Evolutionary conservation across 331 rosid species (phyloP).

Genomic region (Erythrophleum ivorense): DNA sequence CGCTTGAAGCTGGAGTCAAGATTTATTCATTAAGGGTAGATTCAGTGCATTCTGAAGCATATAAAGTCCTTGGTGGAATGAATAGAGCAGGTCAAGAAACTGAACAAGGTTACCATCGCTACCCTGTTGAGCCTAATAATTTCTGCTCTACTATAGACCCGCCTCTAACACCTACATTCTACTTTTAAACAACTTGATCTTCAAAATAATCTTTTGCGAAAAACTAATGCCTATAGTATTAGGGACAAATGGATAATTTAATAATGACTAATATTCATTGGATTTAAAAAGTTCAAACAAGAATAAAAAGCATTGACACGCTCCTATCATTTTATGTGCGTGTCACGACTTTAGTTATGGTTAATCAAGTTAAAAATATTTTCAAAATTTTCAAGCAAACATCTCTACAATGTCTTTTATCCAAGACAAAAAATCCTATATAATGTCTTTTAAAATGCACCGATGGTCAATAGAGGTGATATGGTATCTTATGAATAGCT

Average conservation of each 20-base stretch:
- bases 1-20: constrained; percentile 97
- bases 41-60: constrained; percentile 95
- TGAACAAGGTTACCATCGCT: constrained; percentile 64
- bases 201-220: neutral
- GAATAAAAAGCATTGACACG: neutral
- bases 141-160: neutral
- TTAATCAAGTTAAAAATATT: neutral
- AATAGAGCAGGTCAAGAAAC: constrained; percentile 89
- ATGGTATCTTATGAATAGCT: constrained; percentile 5
- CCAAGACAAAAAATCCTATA: neutral
- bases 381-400: neutral
- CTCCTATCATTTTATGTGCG: neutral
- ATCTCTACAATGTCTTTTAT: neutral
- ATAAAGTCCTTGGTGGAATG: constrained; percentile 98
- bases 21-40: constrained; percentile 90
- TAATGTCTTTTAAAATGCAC: neutral
- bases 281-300: neutral
- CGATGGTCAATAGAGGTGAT: neutral
- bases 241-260: neutral
- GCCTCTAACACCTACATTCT: neutral
- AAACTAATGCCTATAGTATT: too few species aligned
- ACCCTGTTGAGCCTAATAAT: constrained; percentile 19
- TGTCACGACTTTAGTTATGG: neutral
- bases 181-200: constrained; percentile 4
- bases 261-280: neutral